Evolutionary conservation across 139 green algal species (phyloP).

Genomic region (Micromonas pusilla): DNA sequence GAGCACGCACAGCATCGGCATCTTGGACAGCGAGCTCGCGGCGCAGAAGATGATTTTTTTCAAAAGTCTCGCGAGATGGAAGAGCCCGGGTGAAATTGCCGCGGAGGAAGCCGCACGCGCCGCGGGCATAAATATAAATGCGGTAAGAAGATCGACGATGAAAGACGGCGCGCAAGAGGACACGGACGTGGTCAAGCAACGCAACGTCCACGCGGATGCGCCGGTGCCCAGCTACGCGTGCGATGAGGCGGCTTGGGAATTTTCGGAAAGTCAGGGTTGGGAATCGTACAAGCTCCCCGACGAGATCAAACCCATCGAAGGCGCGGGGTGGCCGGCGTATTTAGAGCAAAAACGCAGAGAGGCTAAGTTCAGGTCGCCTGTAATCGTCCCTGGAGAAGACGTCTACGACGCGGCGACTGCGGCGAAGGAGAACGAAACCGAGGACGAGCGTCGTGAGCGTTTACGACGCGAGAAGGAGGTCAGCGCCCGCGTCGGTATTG

Average conservation of each 20-base stretch:
- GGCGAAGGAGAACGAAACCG: neutral
- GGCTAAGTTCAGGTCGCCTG: neutral
- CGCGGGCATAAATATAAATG: neutral
- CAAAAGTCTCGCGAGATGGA: neutral
- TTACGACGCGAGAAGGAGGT: too few relatives aligned
- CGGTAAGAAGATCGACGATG: neutral
- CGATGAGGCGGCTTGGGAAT: neutral
- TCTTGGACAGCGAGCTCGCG: neutral
- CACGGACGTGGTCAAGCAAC: neutral
- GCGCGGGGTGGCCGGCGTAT: neutral
- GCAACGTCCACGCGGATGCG: neutral
- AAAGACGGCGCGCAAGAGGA: neutral
- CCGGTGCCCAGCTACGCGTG: neutral
- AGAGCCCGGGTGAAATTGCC: neutral
- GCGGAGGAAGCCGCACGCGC: neutral
- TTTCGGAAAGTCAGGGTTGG: neutral
- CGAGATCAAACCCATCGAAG: neutral
- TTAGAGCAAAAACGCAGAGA: neutral
- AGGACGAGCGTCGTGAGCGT: too few relatives aligned
- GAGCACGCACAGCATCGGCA: neutral
- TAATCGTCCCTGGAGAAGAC: neutral
- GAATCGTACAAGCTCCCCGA: neutral
- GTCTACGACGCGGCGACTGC: neutral
- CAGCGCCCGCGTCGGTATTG: neutral
- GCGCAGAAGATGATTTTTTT: neutral